Conservation (phyloP, 148 eudicot species). For the Rheum nobile region DNA sequence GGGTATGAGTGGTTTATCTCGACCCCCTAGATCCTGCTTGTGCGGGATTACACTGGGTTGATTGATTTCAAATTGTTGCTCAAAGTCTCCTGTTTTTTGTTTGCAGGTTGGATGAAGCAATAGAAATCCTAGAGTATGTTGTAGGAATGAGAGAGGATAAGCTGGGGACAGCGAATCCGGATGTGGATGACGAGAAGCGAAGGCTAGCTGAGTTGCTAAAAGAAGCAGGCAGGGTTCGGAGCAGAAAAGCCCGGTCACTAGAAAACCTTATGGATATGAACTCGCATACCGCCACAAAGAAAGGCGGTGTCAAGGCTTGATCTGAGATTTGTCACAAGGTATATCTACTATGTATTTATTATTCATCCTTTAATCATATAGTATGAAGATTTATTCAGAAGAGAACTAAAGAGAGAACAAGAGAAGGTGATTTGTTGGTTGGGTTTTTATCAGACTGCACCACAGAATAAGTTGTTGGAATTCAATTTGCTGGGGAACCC, state of each 20-base stretch:
- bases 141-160: conserved; percentile 97
- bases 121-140: conserved; percentile 61
- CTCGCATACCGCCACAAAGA: conserved; percentile 23
- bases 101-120: conserved; percentile 83
- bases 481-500: background rate
- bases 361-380: conserved; percentile 16
- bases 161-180: conserved; percentile 94
- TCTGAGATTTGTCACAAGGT: conserved; percentile 1
- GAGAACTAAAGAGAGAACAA: conserved; percentile 17
- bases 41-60: too few relatives aligned
- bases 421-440: conserved; percentile 22
- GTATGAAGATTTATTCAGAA: conserved; percentile 18
- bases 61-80: background rate
- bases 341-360: conserved; percentile 3
- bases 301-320: conserved; percentile 51
- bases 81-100: background rate
- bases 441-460: conserved; percentile 17
- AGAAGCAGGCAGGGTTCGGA: conserved; percentile 76
- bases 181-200: conserved; percentile 89
- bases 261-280: conserved; percentile 70
- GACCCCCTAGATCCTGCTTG: too few relatives aligned
- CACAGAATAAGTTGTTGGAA: conserved; percentile 5
- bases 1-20: too few relatives aligned
- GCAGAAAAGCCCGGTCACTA: conserved; percentile 59
- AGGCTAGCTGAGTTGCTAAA: conserved; percentile 72